These are phyloP conservation scores for Chaetoceros muelleri DNA, from an alignment of 108 stramenopile genomes.

Conservation along the genomic window DNA sequence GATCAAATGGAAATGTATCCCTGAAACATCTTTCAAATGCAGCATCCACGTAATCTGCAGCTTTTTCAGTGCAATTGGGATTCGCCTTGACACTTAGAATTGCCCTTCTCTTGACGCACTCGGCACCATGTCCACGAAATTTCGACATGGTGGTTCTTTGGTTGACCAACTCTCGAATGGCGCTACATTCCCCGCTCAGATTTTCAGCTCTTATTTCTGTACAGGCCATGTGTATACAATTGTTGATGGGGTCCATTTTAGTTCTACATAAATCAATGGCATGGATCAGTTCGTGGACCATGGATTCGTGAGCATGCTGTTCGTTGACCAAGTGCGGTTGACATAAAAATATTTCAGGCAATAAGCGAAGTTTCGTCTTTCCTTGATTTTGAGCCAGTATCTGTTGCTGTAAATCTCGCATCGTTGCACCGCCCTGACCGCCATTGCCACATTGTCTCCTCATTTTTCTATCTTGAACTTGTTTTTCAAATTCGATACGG, in stretches of 20 bases:
- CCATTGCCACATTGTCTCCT: not conserved
- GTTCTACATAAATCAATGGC: conserved; percentile 83
- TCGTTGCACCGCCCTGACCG: not conserved
- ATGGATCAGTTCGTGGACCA: conserved; percentile 84
- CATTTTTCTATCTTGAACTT: not conserved
- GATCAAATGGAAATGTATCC: conserved; percentile 81
- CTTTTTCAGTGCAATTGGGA: conserved; percentile 74
- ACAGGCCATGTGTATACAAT: conserved; percentile 84
- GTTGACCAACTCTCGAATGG: conserved; percentile 33
- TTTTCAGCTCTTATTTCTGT: conserved; percentile 90
- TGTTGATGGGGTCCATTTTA: conserved; percentile 58
- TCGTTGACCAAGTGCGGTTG: conserved; percentile 58
- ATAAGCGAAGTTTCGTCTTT: conserved; percentile 33
- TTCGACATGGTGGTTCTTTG: conserved; percentile 4
- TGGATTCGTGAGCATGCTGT: conserved; percentile 63
- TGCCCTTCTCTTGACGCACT: conserved; percentile 70
- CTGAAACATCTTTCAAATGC: conserved; percentile 75
- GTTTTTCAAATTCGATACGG: not conserved
- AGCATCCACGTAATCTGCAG: conserved; percentile 72
- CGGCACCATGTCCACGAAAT: conserved; percentile 53
- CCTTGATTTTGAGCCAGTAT: conserved; percentile 27
- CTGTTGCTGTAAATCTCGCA: conserved; percentile 7
- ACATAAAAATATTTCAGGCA: conserved; percentile 81
- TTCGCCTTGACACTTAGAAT: conserved; percentile 67
- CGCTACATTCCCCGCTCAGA: conserved; percentile 76